These are phyloP conservation scores for Carex cristatella DNA, from an alignment of 176 grass and related monocot species.

Conservation along the genomic window DNA sequence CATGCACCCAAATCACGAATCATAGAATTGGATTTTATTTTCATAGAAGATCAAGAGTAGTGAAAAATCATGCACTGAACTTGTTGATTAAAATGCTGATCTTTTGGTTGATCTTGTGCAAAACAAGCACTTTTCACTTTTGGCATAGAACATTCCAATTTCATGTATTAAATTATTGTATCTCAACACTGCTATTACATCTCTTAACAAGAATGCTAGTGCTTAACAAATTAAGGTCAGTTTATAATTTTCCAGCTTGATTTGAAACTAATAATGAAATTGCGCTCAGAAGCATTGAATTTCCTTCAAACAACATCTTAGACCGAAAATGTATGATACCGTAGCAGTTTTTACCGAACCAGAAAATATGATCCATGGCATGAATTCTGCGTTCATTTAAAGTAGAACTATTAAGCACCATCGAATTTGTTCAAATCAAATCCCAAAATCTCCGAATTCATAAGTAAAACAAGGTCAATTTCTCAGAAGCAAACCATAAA, in stretches of 20 bases:
- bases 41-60: not conserved
- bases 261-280: not conserved
- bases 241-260: not conserved
- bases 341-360: not conserved
- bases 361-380: constrained; percentile 14
- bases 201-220: not conserved
- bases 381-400: not conserved
- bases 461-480: not conserved
- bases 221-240: not conserved
- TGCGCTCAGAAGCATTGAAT: not conserved
- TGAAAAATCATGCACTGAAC: not conserved
- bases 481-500: not conserved
- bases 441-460: not conserved
- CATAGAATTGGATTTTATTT: not conserved
- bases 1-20: not conserved
- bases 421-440: constrained; percentile 1
- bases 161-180: not conserved
- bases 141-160: not conserved
- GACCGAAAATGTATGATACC: not conserved
- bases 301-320: not conserved
- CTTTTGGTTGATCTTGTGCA: not conserved
- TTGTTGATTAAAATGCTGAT: not conserved
- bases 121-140: not conserved
- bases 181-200: not conserved
- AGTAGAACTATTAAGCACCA: not conserved